A percentile compares a stretch with the other conserved stretches of the same genome.
Conservation (phyloP, 345 rosid genomes). For the Luvunga scandens region DNA sequence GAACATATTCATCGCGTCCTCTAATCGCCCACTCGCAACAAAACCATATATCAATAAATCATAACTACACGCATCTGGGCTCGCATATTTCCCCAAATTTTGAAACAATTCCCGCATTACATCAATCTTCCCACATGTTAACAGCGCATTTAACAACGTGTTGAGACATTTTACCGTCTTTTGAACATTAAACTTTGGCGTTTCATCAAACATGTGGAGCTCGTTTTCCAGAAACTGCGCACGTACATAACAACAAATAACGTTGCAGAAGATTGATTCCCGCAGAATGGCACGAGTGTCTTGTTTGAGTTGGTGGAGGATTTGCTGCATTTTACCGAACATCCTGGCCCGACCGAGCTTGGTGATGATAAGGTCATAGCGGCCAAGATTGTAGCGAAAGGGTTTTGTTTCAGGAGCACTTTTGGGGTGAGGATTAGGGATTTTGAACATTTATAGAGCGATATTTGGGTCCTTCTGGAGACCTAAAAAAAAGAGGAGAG, state of each 20-base stretch:
- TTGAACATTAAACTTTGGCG: conserved; percentile 51
- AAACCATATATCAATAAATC: conserved; percentile 59
- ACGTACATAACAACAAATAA: conserved; percentile 52
- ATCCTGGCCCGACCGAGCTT: conserved; percentile 77
- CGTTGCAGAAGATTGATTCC: conserved; percentile 63
- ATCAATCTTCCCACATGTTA: conserved; percentile 38
- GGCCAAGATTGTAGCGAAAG: conserved; percentile 52
- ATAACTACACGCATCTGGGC: conserved; percentile 72
- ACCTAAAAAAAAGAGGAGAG: conserved; percentile 66
- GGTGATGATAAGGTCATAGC: conserved; percentile 71
- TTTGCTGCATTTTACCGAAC: conserved; percentile 59
- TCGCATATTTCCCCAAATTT: conserved; percentile 32
- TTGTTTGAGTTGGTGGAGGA: conserved; percentile 55
- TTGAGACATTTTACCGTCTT: conserved; percentile 57
- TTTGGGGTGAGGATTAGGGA: conserved; percentile 35
- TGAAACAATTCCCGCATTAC: conserved; percentile 36
- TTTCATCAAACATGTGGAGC: conserved; percentile 57
- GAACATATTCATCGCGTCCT: conserved; percentile 52
- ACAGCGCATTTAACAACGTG: conserved; percentile 49
- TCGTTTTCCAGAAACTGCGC: conserved; percentile 50
- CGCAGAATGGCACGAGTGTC: conserved; percentile 46
- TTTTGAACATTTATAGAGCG: conserved; percentile 56
- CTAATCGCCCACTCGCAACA: conserved; percentile 31
- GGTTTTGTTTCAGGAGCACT: conserved; percentile 19
- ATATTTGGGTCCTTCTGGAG: conserved; percentile 58